Base-by-base conservation (phyloP, 108 stramenopile genomes). In the Chaetoceros tenuissimus region DNA sequence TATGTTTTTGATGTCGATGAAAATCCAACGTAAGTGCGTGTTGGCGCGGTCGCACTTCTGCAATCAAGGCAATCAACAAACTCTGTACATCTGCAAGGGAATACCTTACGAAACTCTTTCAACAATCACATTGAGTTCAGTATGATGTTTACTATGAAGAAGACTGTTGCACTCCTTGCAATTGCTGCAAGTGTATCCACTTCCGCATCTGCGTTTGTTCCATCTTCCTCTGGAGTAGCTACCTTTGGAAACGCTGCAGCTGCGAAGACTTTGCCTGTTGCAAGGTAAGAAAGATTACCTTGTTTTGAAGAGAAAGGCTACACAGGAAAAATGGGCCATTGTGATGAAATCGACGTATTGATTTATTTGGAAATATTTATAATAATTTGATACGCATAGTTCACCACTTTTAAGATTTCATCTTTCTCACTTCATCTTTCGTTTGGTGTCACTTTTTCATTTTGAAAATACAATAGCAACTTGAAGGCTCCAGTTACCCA, bases 121-220 rank as follows among this genome's bases (percentile, higher is more conserved):
- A n/a, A n/a, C n/a, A n/a, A n/a, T n/a, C n/a, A n/a, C n/a, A n/a
- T n/a, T n/a, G n/a, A n/a, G n/a, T n/a, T n/a, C n/a, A n/a, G n/a
- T n/a, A 55, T 34, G 54, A 60, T 66, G 65, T 50, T 61, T 48
- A 51, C 68, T 46, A 69, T 78, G 73, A 86, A 86, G 70, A 82
- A 77, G 80, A 51, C 59, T 44, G 63, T 90, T 54, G 78, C 79
- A 26, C 51, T 82, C 24, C 21, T 90, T 57, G 81, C 85, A 18
- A 55, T 90, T 66, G 78, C 82, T 21, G 72, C 72, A 52, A 65
- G 80, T 8, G 74, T 72, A 31, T 70, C 79, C 5, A 43, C 69
- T n/a, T 60, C 65, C 25, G 74, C 79, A 20, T 73, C 71, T 45
- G 82, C 82, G 52, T 87, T 87, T 64, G 77, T 72, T 60, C 69